phyloP scores from a whole-genome alignment of 352 stramenopile genomes.

The Phytophthora pistaciae region DNA sequence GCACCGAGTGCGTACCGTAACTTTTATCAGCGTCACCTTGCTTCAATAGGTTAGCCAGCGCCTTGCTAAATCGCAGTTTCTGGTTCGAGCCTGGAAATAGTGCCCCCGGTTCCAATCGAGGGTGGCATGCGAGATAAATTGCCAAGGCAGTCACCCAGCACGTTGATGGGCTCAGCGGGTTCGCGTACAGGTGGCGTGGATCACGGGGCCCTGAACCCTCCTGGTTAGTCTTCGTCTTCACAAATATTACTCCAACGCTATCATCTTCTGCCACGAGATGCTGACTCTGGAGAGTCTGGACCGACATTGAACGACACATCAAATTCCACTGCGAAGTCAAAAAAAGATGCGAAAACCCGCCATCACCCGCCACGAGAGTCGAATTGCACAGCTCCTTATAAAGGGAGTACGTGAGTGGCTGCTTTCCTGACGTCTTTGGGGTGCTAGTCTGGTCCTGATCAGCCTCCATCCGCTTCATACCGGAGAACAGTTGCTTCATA shows the following conservation, averaged over 20 bases:
- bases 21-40: background rate
- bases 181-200: constrained; percentile 30
- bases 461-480: no score
- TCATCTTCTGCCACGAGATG: constrained; percentile 16
- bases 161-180: background rate
- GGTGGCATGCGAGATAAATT: constrained; percentile 7
- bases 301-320: constrained; percentile 37
- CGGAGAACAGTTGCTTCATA: no score
- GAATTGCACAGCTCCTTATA: no score
- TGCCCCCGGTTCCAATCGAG: background rate
- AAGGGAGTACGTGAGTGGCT: no score
- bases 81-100: constrained; percentile 11
- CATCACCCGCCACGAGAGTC: no score
- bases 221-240: constrained; percentile 39
- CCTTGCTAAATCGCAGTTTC: constrained; percentile 10
- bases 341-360: background rate
- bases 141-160: constrained; percentile 1
- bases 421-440: no score
- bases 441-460: no score
- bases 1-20: constrained; percentile 27
- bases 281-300: constrained; percentile 21
- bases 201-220: constrained; percentile 13
- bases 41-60: background rate
- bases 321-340: constrained; percentile 31
- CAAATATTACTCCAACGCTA: constrained; percentile 23